Evolutionary conservation across 2,329 filamentous ascomycete genomes (phyloP).

Genomic region (Alternaria arborescens): DNA sequence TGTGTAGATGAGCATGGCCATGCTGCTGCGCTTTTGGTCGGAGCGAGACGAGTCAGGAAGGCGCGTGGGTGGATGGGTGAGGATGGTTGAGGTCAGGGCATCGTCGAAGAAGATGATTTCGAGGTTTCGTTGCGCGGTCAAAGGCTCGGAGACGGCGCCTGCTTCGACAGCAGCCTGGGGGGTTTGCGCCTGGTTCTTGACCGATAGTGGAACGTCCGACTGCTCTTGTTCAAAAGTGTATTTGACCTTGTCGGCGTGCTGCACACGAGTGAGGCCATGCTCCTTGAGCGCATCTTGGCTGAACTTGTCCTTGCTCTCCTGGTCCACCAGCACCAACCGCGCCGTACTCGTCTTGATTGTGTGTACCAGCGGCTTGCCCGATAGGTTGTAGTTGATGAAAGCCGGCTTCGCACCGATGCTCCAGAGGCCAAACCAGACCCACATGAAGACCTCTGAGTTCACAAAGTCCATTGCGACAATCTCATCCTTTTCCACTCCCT

Average conservation of each 20-base stretch:
- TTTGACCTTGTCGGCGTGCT: constrained; percentile 21
- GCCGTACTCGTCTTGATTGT: constrained; percentile 68
- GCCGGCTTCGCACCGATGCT: constrained; percentile 50
- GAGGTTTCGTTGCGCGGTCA: constrained; percentile 27
- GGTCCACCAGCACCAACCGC: constrained; percentile 67
- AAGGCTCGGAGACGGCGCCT: constrained; percentile 18
- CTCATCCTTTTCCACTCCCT: constrained; percentile 46
- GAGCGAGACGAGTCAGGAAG: constrained; percentile 39
- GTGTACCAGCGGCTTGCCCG: constrained; percentile 48
- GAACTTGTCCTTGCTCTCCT: constrained; percentile 52
- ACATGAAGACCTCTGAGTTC: constrained; percentile 49
- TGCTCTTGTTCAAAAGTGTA: constrained; percentile 39
- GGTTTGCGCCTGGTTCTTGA: constrained; percentile 31
- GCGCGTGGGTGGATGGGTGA: constrained; percentile 39
- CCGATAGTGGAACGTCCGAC: constrained; percentile 23
- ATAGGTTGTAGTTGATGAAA: constrained; percentile 52
- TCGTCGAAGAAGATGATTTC: constrained; percentile 46
- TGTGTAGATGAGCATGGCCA: constrained; percentile 52
- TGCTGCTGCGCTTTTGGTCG: constrained; percentile 34
- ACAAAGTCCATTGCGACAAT: constrained; percentile 52
- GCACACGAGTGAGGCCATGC: constrained; percentile 34
- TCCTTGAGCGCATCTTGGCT: constrained; percentile 36
- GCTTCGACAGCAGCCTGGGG: constrained; percentile 16
- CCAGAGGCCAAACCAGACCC: constrained; percentile 51
- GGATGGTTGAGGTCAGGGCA: constrained; percentile 37